Conservation (phyloP, 257 asterid genomes). For the Buddleja alternifolia region DNA sequence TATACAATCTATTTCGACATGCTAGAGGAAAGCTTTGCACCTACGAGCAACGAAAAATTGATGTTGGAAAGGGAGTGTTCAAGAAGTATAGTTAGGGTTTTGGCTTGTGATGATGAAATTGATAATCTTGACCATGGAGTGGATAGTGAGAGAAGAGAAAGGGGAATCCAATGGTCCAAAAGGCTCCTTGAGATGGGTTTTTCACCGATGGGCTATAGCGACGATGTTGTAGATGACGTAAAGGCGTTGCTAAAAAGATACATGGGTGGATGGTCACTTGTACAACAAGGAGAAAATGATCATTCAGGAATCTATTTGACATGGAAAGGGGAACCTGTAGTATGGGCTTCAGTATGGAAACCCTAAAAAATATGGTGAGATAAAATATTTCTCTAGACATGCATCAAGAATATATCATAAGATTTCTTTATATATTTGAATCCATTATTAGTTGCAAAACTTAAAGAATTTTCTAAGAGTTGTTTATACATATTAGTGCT, state of each 20-base stretch:
- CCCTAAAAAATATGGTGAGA: slow-evolving; percentile 33
- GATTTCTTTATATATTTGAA: slow-evolving; percentile 28
- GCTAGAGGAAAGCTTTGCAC: slow-evolving; percentile 70
- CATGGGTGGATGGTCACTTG: slow-evolving; percentile 70
- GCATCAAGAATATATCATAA: background rate
- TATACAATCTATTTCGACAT: slow-evolving; percentile 70
- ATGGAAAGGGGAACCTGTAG: slow-evolving; percentile 84
- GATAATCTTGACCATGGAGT: slow-evolving; percentile 30
- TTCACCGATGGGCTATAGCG: slow-evolving; percentile 47
- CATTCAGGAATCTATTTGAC: slow-evolving; percentile 58
- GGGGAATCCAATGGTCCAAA: slow-evolving; percentile 69
- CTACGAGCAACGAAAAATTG: slow-evolving; percentile 77
- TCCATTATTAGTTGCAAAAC: slow-evolving; percentile 16
- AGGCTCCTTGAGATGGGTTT: slow-evolving; percentile 57
- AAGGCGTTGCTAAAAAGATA: slow-evolving; percentile 78
- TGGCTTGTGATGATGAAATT: slow-evolving; percentile 62
- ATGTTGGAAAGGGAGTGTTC: slow-evolving; percentile 82
- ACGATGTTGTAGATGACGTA: slow-evolving; percentile 79
- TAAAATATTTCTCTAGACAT: background rate
- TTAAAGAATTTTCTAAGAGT: background rate
- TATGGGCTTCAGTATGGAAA: slow-evolving; percentile 95
- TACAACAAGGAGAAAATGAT: slow-evolving; percentile 36
- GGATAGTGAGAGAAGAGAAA: slow-evolving; percentile 65
- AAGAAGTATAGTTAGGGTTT: slow-evolving; percentile 71
- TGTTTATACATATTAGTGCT: slow-evolving; percentile 15